phyloP scores from a whole-genome alignment of 108 stramenopile genomes.

The Chaetoceros muelleri region DNA sequence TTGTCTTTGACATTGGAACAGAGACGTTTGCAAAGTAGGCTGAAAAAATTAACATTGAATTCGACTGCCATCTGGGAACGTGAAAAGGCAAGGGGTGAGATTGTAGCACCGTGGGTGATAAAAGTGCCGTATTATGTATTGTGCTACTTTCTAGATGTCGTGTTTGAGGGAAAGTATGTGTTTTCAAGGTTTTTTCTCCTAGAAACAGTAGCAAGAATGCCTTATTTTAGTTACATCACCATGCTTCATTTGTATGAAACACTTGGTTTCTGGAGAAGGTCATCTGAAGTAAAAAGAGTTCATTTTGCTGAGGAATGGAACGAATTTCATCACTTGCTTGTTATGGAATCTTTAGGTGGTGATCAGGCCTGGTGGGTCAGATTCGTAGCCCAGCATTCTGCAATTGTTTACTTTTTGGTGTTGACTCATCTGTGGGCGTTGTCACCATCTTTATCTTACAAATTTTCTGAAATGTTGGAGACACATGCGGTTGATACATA shows the following conservation, averaged over 20 bases:
- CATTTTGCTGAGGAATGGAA: constrained; percentile 86
- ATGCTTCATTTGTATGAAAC: constrained; percentile 90
- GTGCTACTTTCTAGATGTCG: constrained; percentile 43
- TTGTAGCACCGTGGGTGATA: constrained; percentile 42
- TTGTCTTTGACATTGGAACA: constrained; percentile 20
- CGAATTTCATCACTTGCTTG: constrained; percentile 57
- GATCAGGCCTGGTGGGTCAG: constrained; percentile 55
- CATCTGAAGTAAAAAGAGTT: constrained; percentile 62
- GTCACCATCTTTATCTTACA: constrained; percentile 51
- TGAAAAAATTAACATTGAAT: constrained; percentile 34
- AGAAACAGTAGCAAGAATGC: constrained; percentile 86
- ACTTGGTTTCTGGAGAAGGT: constrained; percentile 71
- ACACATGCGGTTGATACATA: constrained; percentile 79
- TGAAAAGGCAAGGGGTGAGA: constrained; percentile 26
- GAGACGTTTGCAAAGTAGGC: constrained; percentile 19
- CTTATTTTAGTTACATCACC: constrained; percentile 85
- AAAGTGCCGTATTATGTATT: constrained; percentile 42
- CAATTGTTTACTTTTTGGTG: constrained; percentile 76
- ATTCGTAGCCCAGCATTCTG: constrained; percentile 75
- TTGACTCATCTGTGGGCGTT: constrained; percentile 32
- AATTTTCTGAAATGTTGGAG: constrained; percentile 70
- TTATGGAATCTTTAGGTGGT: constrained; percentile 89
- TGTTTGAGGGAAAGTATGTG: constrained; percentile 41
- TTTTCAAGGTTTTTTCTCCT: constrained; percentile 63
- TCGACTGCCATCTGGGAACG: constrained; percentile 45